A percentile compares a stretch with the other conserved stretches of the same genome.
Evolutionary conservation across 2,329 filamentous ascomycete genomes (phyloP).

Genomic region (Penicillium hordei): DNA sequence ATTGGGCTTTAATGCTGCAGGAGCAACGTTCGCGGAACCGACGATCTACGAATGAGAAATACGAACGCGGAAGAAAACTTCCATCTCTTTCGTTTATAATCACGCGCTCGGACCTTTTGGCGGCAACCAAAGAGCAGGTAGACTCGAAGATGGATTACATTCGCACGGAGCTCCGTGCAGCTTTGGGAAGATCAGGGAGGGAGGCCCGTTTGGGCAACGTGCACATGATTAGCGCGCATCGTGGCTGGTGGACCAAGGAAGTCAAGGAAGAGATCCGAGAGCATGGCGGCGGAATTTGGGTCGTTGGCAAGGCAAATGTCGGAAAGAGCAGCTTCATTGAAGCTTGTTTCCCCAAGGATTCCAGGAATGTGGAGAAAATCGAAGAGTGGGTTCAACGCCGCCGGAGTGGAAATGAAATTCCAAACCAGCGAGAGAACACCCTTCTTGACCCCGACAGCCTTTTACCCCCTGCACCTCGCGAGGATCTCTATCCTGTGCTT

Average conservation of each 20-base stretch:
- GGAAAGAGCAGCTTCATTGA: constrained; percentile 93
- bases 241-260: constrained; percentile 85
- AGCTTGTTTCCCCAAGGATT: constrained; percentile 76
- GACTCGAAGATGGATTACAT: constrained; percentile 85
- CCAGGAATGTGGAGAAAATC: constrained; percentile 47
- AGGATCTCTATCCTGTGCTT: constrained; percentile 76
- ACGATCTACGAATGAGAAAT: constrained; percentile 67
- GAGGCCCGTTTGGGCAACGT: constrained; percentile 85
- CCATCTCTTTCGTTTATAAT: constrained; percentile 90
- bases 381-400: constrained; percentile 36
- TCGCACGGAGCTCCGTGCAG: constrained; percentile 70
- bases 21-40: constrained; percentile 78
- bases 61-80: constrained; percentile 64
- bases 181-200: constrained; percentile 66
- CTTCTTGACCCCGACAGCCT: constrained; percentile 49
- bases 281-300: constrained; percentile 84
- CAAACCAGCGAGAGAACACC: constrained; percentile 16
- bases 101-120: constrained; percentile 81
- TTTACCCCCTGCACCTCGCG: constrained; percentile 72
- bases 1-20: constrained; percentile 67
- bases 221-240: constrained; percentile 78
- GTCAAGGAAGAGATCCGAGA: constrained; percentile 84
- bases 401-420: constrained; percentile 20
- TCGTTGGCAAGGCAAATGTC: constrained; percentile 97
- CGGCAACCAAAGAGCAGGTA: constrained; percentile 78